A percentile compares a stretch with the other conserved stretches of the same genome.
phyloP scores from a whole-genome alignment of 371 early-diverging fungal species.

The Fennellomyces sp. region DNA sequence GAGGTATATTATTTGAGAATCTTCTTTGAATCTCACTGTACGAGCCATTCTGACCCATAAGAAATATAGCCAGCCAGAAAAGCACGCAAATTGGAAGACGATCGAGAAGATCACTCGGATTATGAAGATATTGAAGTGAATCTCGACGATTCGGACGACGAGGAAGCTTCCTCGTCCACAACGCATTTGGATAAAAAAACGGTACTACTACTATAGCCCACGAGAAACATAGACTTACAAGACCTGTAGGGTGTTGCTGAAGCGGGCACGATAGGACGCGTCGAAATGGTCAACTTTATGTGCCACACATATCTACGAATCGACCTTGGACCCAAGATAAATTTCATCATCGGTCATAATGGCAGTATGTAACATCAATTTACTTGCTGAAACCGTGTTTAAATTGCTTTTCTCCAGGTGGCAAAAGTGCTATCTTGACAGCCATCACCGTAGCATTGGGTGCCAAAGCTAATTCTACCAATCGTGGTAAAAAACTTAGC shows the following conservation, averaged over 20 bases:
- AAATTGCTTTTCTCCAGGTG: slow-evolving; percentile 50
- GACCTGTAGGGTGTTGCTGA: slow-evolving; percentile 40
- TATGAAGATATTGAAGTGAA: neutral
- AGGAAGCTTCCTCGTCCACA: neutral
- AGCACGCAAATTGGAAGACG: neutral
- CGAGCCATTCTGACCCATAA: too few species aligned
- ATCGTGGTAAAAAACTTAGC: slow-evolving; percentile 81
- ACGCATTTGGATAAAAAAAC: neutral
- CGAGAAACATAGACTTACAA: neutral
- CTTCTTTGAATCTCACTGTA: too few species aligned
- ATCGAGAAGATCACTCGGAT: neutral
- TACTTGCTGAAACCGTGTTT: neutral
- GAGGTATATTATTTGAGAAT: too few species aligned
- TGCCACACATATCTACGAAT: slow-evolving; percentile 86
- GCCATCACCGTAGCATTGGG: slow-evolving; percentile 91
- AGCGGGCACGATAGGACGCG: slow-evolving; percentile 77
- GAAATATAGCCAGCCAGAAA: neutral
- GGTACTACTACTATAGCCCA: too few species aligned
- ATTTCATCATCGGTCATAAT: slow-evolving; percentile 96
- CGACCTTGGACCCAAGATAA: slow-evolving; percentile 85
- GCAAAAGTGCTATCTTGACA: slow-evolving; percentile 95
- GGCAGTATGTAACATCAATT: slow-evolving; percentile 64
- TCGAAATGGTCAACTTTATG: slow-evolving; percentile 93
- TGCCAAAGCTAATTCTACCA: slow-evolving; percentile 85
- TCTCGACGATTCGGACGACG: neutral